Conservation (phyloP, 1,139 yeast species). For the Geotrichum candidum region DNA sequence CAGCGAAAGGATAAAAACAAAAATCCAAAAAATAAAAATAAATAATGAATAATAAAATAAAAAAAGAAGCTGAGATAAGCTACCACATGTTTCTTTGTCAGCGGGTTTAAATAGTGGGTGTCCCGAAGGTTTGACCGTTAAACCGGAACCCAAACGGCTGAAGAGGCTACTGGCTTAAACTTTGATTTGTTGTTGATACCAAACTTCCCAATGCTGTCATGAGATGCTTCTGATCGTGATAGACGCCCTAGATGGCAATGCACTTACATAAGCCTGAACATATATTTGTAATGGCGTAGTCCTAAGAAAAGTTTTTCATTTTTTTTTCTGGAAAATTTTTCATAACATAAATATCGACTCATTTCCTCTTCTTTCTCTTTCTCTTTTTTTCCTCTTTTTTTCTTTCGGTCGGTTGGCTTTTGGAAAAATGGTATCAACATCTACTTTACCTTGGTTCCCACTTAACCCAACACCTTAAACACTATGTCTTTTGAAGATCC, state of each 20-base stretch:
- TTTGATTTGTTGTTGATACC: neutral
- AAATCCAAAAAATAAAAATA: too few relatives aligned
- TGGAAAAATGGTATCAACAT: conserved; percentile 13
- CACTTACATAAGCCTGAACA: neutral
- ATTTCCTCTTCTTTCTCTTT: neutral
- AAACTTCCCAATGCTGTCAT: neutral
- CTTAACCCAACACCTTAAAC: conserved; percentile 1
- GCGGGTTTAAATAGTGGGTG: neutral
- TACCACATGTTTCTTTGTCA: too few relatives aligned
- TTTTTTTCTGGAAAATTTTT: neutral
- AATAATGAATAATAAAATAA: too few relatives aligned
- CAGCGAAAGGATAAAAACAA: too few relatives aligned
- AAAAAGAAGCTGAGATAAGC: too few relatives aligned
- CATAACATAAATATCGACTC: neutral
- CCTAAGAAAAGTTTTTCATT: neutral
- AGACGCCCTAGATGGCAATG: neutral
- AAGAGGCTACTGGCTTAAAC: neutral
- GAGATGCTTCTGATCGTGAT: neutral
- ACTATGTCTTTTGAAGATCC: conserved; percentile 38
- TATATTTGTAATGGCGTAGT: neutral
- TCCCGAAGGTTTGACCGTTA: neutral
- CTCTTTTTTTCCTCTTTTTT: conserved; percentile 5
- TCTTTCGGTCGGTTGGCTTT: conserved; percentile 17
- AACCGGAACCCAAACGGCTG: neutral
- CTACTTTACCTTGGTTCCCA: conserved; percentile 8